Evolutionary conservation across 495 filamentous ascomycete genomes (phyloP).

Genomic region (Hyaloscypha bicolor): DNA sequence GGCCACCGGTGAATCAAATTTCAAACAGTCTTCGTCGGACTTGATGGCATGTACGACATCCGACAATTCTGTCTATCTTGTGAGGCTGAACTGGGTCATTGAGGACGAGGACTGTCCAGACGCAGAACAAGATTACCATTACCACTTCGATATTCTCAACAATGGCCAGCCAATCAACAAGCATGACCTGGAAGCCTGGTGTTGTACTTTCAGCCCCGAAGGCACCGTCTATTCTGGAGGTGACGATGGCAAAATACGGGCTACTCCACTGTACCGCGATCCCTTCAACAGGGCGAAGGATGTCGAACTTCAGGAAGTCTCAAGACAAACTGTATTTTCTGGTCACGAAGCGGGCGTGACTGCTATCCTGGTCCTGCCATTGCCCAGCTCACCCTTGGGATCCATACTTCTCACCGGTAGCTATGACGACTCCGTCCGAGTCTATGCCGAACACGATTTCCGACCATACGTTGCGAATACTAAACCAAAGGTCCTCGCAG

Average conservation of each 20-base stretch:
- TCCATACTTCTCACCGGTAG: slow-evolving; percentile 77
- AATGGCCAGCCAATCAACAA: slow-evolving; percentile 9
- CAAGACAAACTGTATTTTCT: slow-evolving; percentile 35
- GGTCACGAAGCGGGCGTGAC: slow-evolving; percentile 85
- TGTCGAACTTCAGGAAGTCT: neutral
- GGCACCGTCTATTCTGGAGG: slow-evolving; percentile 62
- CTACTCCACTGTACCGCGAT: slow-evolving; percentile 16
- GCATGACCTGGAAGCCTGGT: slow-evolving; percentile 62
- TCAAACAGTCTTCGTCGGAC: neutral
- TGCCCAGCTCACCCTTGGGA: slow-evolving; percentile 40
- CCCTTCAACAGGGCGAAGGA: neutral
- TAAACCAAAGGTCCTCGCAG: slow-evolving; percentile 53
- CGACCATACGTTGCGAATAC: slow-evolving; percentile 24
- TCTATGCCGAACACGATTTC: slow-evolving; percentile 55
- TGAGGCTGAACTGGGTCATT: slow-evolving; percentile 7
- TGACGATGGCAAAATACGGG: slow-evolving; percentile 61
- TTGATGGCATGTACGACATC: slow-evolving; percentile 18
- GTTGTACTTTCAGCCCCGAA: slow-evolving; percentile 50
- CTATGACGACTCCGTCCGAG: slow-evolving; percentile 84
- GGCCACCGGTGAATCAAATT: slow-evolving; percentile 11
- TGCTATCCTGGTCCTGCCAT: slow-evolving; percentile 70
- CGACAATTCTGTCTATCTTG: slow-evolving; percentile 9
- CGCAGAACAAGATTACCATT: neutral
- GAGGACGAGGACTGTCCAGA: neutral
- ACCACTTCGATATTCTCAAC: slow-evolving; percentile 35